Evolutionary conservation across 2,329 filamentous ascomycete genomes (phyloP).

Genomic region (Trichoderma afroharzianum): DNA sequence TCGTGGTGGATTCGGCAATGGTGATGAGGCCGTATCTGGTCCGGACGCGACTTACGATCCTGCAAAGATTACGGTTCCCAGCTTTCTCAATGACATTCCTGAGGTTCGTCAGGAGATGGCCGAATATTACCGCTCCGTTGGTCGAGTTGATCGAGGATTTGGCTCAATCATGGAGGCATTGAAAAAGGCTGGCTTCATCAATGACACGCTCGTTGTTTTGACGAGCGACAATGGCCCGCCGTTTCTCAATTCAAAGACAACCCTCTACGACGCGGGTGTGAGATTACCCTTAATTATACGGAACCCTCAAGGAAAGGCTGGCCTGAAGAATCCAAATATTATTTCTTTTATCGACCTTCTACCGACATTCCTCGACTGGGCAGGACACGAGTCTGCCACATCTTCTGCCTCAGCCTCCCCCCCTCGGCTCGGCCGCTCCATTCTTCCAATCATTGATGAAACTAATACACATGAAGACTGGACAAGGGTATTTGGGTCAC

Average conservation of each 20-base stretch:
- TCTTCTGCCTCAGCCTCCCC: background rate
- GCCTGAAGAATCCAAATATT: background rate
- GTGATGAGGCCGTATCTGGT: background rate
- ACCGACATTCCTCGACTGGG: constrained; percentile 3
- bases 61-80: background rate
- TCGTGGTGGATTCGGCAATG: constrained; percentile 5
- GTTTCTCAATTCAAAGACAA: constrained; percentile 10
- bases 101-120: constrained; percentile 6
- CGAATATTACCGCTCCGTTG: constrained; percentile 1
- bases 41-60: background rate
- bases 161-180: background rate
- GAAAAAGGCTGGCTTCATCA: background rate
- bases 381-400: background rate
- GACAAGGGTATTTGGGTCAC: background rate
- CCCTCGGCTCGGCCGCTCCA: background rate
- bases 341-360: constrained; percentile 5
- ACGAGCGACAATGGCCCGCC: constrained; percentile 8
- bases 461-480: background rate
- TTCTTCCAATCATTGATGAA: constrained; percentile 3
- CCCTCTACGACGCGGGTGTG: background rate
- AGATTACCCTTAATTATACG: constrained; percentile 5
- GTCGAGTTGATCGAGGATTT: background rate
- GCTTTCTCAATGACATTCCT: background rate
- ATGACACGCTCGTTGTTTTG: background rate
- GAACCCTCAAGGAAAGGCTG: background rate